A percentile compares a stretch with the other conserved stretches of the same genome.
phyloP scores from a whole-genome alignment of 164 flowering plant genomes.

The Cinnamomum micranthum region DNA sequence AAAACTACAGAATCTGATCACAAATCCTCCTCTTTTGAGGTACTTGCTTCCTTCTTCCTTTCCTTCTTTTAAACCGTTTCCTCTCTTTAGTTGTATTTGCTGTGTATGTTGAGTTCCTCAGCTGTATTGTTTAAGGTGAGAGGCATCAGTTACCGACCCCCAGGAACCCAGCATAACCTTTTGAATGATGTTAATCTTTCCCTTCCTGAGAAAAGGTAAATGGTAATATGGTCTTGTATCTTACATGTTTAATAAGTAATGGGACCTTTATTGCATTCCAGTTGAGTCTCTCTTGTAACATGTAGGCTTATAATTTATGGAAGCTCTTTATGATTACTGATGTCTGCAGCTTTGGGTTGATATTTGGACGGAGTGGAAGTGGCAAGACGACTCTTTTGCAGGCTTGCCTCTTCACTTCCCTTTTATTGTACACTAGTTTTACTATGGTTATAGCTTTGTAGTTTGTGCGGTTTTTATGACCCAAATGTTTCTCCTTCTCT shows the following conservation, averaged over 20 bases:
- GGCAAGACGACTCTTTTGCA: constrained; percentile 98
- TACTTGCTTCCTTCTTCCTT: no score
- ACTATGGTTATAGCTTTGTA: not conserved
- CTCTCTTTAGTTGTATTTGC: not conserved
- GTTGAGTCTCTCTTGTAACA: not conserved
- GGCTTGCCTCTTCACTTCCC: constrained; percentile 34
- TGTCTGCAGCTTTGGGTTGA: constrained; percentile 80
- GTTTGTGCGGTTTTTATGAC: not conserved
- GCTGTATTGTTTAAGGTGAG: constrained; percentile 45
- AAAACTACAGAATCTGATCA: no score
- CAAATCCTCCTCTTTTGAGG: no score
- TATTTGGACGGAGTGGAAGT: constrained; percentile 97
- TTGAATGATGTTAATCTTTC: constrained; percentile 67
- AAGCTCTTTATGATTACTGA: not conserved
- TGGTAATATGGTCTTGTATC: not conserved
- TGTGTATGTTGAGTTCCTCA: not conserved
- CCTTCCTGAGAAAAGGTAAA: constrained; percentile 77
- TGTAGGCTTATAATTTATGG: not conserved
- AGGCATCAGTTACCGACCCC: constrained; percentile 68
- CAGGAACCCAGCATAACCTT: constrained; percentile 74
- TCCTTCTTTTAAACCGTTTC: no score
- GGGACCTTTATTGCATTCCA: not conserved
- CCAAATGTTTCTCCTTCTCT: not conserved
- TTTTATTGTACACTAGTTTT: not conserved
- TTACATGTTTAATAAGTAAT: not conserved